phyloP scores from a whole-genome alignment of 129 eudicot genomes.

The Tagetes erecta region DNA sequence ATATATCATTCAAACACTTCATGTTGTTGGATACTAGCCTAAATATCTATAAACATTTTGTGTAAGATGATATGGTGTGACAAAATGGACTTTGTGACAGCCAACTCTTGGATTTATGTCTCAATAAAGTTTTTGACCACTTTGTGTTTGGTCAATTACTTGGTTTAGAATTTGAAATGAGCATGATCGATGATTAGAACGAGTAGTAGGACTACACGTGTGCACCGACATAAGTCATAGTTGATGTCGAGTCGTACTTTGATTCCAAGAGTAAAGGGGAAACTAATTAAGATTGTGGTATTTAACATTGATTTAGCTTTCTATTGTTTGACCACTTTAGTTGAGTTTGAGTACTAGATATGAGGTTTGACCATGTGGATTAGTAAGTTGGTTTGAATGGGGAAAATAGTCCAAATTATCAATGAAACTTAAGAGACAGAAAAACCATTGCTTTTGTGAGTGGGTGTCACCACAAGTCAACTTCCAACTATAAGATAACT shows the following conservation, averaged over 20 bases:
- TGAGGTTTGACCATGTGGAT: slow-evolving; percentile 20
- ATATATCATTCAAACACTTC: slow-evolving; percentile 15
- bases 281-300: not conserved
- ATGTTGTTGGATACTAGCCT: not conserved
- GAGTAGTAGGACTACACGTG: slow-evolving; percentile 6
- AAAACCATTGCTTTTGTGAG: slow-evolving; percentile 20
- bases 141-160: slow-evolving; percentile 11
- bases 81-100: slow-evolving; percentile 15
- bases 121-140: slow-evolving; percentile 24
- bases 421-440: not conserved
- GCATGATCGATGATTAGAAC: not conserved
- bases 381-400: not conserved
- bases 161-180: not conserved
- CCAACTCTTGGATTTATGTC: slow-evolving; percentile 7
- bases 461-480: slow-evolving; percentile 14
- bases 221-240: not conserved
- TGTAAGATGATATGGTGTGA: slow-evolving; percentile 15
- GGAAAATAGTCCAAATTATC: slow-evolving; percentile 1
- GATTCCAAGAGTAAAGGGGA: not conserved
- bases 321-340: slow-evolving; percentile 12
- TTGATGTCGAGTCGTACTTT: slow-evolving; percentile 4
- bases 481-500: slow-evolving; percentile 11
- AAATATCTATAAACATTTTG: slow-evolving; percentile 11
- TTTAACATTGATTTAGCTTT: not conserved
- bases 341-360: slow-evolving; percentile 9